phyloP scores from a whole-genome alignment of 148 eudicot genomes.

The Heliosperma pusillum region DNA sequence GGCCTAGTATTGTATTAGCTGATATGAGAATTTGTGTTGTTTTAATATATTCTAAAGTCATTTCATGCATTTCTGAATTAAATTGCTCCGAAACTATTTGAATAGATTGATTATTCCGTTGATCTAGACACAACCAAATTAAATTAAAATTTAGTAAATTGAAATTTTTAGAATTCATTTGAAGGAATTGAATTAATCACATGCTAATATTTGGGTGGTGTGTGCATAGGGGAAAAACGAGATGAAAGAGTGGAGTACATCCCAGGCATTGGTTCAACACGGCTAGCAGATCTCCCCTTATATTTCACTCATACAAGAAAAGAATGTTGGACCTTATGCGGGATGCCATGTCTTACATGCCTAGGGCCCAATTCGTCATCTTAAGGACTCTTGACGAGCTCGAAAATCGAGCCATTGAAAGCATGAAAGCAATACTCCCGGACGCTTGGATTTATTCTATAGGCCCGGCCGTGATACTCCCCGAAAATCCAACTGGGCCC shows the following conservation, averaged over 20 bases:
- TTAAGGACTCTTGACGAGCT: constrained; percentile 35
- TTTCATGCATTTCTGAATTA: too few relatives aligned
- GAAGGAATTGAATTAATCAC: too few relatives aligned
- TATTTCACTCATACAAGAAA: constrained; percentile 13
- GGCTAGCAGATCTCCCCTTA: constrained; percentile 30
- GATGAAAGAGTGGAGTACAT: constrained; percentile 34
- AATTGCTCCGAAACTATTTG: too few relatives aligned
- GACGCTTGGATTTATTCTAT: constrained; percentile 24
- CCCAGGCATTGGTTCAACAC: constrained; percentile 31
- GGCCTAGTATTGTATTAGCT: too few relatives aligned
- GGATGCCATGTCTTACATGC: not conserved
- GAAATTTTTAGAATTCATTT: too few relatives aligned
- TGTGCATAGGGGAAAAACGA: constrained; percentile 22
- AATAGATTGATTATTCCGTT: too few relatives aligned
- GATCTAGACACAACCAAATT: too few relatives aligned
- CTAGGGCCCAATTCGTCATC: constrained; percentile 31
- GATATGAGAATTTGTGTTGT: too few relatives aligned
- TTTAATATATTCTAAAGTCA: too few relatives aligned
- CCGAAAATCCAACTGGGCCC: not conserved
- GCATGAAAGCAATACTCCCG: constrained; percentile 17
- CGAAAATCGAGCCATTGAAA: constrained; percentile 23
- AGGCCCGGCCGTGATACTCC: constrained; percentile 37
- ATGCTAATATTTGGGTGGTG: not conserved
- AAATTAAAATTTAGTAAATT: too few relatives aligned
- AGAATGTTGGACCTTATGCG: constrained; percentile 1